phyloP scores from a whole-genome alignment of 331 rosid species.

The Stylosanthes scabra region DNA sequence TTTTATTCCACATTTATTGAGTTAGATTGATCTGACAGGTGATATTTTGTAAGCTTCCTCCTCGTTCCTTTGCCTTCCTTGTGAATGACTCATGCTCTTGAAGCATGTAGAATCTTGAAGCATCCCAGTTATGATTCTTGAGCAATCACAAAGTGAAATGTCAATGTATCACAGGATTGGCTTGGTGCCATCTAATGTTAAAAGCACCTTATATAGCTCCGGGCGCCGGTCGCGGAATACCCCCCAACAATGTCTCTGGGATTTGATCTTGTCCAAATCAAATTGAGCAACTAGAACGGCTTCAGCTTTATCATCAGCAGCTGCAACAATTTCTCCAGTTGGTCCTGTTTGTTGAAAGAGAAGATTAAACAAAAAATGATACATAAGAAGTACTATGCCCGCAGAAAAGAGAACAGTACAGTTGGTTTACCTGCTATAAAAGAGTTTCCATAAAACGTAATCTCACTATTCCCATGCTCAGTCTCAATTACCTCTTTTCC shows the following conservation, averaged over 20 bases:
- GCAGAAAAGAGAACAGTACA: conserved; percentile 17
- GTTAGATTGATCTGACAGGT: conserved; percentile 13
- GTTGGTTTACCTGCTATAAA: conserved; percentile 82
- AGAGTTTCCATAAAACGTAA: conserved; percentile 90
- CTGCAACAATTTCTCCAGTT: conserved; percentile 81
- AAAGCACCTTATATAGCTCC: conserved; percentile 82
- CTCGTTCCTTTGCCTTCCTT: conserved; percentile 26
- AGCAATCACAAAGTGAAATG: conserved; percentile 18
- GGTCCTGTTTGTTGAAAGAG: conserved; percentile 65
- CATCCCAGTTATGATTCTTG: conserved; percentile 18
- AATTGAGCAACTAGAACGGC: conserved; percentile 79
- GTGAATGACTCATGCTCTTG: conserved; percentile 18
- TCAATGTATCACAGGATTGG: conserved; percentile 40
- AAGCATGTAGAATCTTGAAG: conserved; percentile 29
- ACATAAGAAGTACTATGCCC: too few species aligned
- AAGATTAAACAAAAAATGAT: background rate
- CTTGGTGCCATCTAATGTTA: conserved; percentile 74
- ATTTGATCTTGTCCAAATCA: conserved; percentile 81
- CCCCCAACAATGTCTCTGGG: conserved; percentile 87
- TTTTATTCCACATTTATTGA: too few species aligned
- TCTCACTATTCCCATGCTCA: conserved; percentile 84
- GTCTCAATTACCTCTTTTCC: conserved; percentile 91
- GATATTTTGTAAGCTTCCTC: conserved; percentile 15
- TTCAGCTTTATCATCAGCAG: conserved; percentile 81
- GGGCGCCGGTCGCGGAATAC: conserved; percentile 93